Conservation (phyloP, 768 basidiomycete species). For the Paxillus ammoniavirescens region DNA sequence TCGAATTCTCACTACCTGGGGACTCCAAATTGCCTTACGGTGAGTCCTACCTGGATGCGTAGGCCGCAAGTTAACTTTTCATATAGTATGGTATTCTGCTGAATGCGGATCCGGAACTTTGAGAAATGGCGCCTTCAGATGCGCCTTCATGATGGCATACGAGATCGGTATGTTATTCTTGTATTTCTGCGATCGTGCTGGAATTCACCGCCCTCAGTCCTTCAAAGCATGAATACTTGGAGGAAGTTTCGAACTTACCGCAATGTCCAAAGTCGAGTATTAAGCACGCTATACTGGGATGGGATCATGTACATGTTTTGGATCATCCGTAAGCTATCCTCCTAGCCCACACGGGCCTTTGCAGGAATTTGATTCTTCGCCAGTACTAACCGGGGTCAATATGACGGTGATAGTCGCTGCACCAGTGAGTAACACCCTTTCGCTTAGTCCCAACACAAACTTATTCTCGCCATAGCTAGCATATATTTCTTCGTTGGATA, state of each 20-base stretch:
- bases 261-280: conserved; percentile 7
- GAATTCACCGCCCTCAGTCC: conserved; percentile 13
- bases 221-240: conserved; percentile 25
- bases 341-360: too few species aligned
- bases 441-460: background rate
- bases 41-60: conserved; percentile 10
- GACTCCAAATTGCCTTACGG: conserved; percentile 19
- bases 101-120: conserved; percentile 16
- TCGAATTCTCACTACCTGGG: conserved; percentile 13
- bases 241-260: conserved; percentile 23
- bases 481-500: conserved; percentile 17
- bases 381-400: conserved; percentile 16
- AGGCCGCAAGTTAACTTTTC: background rate
- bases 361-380: background rate
- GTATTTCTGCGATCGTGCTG: background rate
- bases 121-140: conserved; percentile 11
- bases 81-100: conserved; percentile 20
- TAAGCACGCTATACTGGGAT: conserved; percentile 27
- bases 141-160: conserved; percentile 14
- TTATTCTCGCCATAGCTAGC: conserved; percentile 6
- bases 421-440: conserved; percentile 13
- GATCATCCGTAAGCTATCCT: conserved; percentile 13
- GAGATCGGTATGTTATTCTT: conserved; percentile 18
- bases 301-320: conserved; percentile 28
- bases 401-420: conserved; percentile 15